phyloP scores from a whole-genome alignment of 1,139 yeast species.

The Yarrowia galli region DNA sequence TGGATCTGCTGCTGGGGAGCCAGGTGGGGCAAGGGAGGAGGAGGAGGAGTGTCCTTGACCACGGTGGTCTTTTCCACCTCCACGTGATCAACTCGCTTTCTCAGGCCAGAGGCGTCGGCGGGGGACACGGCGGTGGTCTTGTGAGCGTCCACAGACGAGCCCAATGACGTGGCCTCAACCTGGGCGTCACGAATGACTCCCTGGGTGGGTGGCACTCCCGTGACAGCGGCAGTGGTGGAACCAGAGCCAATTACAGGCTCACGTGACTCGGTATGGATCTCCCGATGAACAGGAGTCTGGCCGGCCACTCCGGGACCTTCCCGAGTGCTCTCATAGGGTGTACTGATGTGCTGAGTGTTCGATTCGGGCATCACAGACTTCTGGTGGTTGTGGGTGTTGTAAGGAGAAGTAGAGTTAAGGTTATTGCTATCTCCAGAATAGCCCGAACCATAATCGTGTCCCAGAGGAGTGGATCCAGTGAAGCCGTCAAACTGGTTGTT shows the following conservation, averaged over 20 bases:
- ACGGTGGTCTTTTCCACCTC: background rate
- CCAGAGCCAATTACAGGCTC: background rate
- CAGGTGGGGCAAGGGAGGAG: constrained; percentile 19
- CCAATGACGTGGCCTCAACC: constrained; percentile 8
- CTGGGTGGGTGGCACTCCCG: constrained; percentile 12
- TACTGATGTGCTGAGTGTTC: background rate
- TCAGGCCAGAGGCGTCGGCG: background rate
- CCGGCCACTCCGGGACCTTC: constrained; percentile 12
- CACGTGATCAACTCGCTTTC: constrained; percentile 6
- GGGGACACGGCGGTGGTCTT: background rate
- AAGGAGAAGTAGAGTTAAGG: background rate
- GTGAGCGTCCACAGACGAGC: constrained; percentile 26
- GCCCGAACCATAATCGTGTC: background rate
- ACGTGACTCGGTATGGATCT: background rate
- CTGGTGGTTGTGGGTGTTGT: background rate
- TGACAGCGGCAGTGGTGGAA: constrained; percentile 14
- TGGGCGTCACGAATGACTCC: background rate
- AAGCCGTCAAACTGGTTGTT: background rate
- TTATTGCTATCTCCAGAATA: background rate
- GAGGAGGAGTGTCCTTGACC: background rate
- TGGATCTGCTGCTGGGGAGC: constrained; percentile 44
- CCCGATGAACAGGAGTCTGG: background rate
- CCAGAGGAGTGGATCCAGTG: constrained; percentile 1
- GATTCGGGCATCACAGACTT: background rate
- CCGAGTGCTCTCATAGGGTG: background rate